Conservation (phyloP, 108 stramenopile genomes). For the Pseudonitzschia delicatissima region DNA sequence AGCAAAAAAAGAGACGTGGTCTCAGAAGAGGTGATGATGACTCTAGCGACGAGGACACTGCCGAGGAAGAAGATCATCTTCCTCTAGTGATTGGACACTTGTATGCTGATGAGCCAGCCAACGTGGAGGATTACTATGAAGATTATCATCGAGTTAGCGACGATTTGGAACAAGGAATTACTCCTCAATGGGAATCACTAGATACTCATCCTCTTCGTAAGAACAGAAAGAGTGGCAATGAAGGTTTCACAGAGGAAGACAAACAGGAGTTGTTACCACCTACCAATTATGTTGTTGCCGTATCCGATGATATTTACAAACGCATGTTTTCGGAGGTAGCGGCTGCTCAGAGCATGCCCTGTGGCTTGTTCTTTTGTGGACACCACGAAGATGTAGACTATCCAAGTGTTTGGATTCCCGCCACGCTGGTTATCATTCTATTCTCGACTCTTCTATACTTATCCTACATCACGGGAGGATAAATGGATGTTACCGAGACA, state of each 20-base stretch:
- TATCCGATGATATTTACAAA: conserved; percentile 62
- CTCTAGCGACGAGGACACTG: conserved; percentile 15
- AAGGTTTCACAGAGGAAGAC: conserved; percentile 11
- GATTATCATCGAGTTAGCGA: conserved; percentile 26
- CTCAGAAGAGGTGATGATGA: conserved; percentile 15
- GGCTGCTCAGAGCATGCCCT: conserved; percentile 59
- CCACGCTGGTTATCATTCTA: conserved; percentile 38
- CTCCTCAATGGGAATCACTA: conserved; percentile 36
- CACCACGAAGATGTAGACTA: conserved; percentile 81
- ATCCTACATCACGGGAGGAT: conserved; percentile 20
- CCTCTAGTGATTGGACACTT: conserved; percentile 19
- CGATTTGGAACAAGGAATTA: conserved; percentile 18
- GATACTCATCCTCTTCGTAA: conserved; percentile 12
- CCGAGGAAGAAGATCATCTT: conserved; percentile 10
- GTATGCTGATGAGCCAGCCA: conserved; percentile 24
- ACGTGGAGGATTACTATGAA: conserved; percentile 31
- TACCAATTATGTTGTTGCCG: conserved; percentile 51
- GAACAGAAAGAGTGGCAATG: background rate
- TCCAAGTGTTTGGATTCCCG: conserved; percentile 70
- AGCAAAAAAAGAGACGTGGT: conserved; percentile 9
- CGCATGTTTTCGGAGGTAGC: conserved; percentile 72
- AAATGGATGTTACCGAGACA: background rate
- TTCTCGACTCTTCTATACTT: conserved; percentile 31
- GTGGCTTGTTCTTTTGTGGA: conserved; percentile 85
- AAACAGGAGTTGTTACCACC: conserved; percentile 43